Evolutionary conservation across 73 alveolate species (phyloP).

Genomic region (Blepharisma stoltei): DNA sequence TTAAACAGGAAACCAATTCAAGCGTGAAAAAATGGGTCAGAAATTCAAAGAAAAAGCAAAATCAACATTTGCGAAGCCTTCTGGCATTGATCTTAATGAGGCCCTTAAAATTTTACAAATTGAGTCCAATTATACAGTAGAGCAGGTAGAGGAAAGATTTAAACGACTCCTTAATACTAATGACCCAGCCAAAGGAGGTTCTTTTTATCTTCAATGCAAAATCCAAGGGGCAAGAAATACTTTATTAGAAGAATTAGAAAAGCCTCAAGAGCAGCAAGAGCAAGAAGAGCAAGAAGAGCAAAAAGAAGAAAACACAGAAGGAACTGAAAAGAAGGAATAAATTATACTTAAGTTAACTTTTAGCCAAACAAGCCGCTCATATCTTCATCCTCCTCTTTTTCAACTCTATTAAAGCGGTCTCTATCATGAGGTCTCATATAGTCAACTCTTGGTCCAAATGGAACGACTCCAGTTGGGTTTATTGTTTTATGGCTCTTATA

Average conservation of each 20-base stretch:
- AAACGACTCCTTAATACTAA: background rate
- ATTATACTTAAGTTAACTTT: too few relatives aligned
- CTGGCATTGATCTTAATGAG: background rate
- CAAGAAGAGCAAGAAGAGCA: too few relatives aligned
- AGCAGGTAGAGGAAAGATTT: background rate
- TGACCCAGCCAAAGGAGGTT: constrained; percentile 37
- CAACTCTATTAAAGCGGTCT: background rate
- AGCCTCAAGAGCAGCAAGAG: too few relatives aligned
- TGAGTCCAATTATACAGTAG: background rate
- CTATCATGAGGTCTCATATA: constrained; percentile 41
- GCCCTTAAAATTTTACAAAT: background rate
- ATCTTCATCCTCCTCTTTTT: too few relatives aligned
- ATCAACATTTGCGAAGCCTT: too few relatives aligned
- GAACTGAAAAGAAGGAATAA: too few relatives aligned
- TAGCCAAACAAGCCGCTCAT: too few relatives aligned
- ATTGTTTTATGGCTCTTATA: constrained; percentile 49
- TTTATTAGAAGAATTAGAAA: background rate
- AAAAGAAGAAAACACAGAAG: too few relatives aligned
- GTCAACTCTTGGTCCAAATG: constrained; percentile 48
- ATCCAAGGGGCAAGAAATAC: constrained; percentile 7
- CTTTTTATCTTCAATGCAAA: constrained; percentile 24
- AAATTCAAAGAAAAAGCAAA: too few relatives aligned
- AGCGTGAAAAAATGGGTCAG: too few relatives aligned
- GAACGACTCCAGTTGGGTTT: constrained; percentile 49
- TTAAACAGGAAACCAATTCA: too few relatives aligned